phyloP scores from a whole-genome alignment of 2,329 filamentous ascomycete species.

The Cladorrhinum sp. region DNA sequence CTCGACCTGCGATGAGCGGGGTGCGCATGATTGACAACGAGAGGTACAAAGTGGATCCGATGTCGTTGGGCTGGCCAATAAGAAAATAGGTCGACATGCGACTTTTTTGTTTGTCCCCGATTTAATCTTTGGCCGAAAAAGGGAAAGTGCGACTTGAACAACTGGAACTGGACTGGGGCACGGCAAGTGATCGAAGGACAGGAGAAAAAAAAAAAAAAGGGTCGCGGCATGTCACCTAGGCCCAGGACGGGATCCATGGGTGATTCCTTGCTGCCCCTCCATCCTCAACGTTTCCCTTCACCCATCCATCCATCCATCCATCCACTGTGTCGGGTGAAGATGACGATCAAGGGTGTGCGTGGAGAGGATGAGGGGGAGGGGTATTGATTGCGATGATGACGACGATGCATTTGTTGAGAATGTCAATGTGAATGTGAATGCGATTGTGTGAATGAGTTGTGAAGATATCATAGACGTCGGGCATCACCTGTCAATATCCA shows the following conservation, averaged over 20 bases:
- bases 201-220: conserved; percentile 5
- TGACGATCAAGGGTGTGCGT: neutral
- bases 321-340: neutral
- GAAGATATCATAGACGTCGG: neutral
- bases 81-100: conserved; percentile 37
- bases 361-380: neutral
- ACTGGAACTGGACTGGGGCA: conserved; percentile 8
- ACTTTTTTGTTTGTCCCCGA: conserved; percentile 29
- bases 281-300: neutral
- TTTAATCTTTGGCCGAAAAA: conserved; percentile 24
- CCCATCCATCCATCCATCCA: neutral
- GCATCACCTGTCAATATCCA: conserved; percentile 1
- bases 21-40: conserved; percentile 29
- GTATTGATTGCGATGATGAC: neutral
- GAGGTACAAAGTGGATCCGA: conserved; percentile 32
- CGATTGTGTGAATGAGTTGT: neutral
- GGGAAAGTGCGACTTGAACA: conserved; percentile 23
- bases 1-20: conserved; percentile 24
- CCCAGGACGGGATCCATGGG: neutral
- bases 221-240: conserved; percentile 11
- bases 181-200: conserved; percentile 25
- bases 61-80: conserved; percentile 38
- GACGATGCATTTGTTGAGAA: neutral
- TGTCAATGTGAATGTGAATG: neutral
- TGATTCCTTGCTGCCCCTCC: conserved; percentile 3